Evolutionary conservation across 2,329 filamentous ascomycete species (phyloP).

Genomic region (Fusarium annulatum): DNA sequence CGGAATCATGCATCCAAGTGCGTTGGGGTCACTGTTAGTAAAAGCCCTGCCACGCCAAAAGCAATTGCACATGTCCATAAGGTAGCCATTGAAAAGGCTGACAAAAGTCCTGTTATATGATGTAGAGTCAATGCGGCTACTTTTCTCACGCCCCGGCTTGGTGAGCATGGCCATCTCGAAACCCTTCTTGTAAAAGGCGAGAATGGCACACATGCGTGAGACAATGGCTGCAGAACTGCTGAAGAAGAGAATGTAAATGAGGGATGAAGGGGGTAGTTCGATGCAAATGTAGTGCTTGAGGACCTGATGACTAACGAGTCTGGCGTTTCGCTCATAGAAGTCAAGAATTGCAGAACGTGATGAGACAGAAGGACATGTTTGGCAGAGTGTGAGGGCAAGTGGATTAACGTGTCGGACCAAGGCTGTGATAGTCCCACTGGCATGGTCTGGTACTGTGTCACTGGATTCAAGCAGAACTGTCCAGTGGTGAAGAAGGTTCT

Average conservation of each 20-base stretch:
- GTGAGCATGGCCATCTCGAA: constrained; percentile 73
- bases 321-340: constrained; percentile 74
- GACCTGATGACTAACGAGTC: constrained; percentile 63
- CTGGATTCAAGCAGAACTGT: constrained; percentile 56
- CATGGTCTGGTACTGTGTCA: constrained; percentile 50
- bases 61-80: constrained; percentile 89
- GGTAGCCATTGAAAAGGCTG: constrained; percentile 80
- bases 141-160: constrained; percentile 46
- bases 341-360: constrained; percentile 70
- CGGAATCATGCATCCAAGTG: constrained; percentile 65
- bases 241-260: constrained; percentile 79
- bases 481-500: constrained; percentile 72
- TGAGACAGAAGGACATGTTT: constrained; percentile 58
- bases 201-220: constrained; percentile 75
- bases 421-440: constrained; percentile 53
- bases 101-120: constrained; percentile 70
- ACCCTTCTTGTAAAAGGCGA: constrained; percentile 78
- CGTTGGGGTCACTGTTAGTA: constrained; percentile 70
- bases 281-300: constrained; percentile 70
- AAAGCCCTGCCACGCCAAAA: constrained; percentile 83
- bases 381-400: constrained; percentile 69
- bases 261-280: constrained; percentile 72
- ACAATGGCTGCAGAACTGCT: constrained; percentile 69
- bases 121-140: constrained; percentile 48
- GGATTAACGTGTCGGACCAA: constrained; percentile 63